These are phyloP conservation scores for Candida vartiovaarae DNA, from an alignment of 805 yeast genomes.

Conservation along the genomic window DNA sequence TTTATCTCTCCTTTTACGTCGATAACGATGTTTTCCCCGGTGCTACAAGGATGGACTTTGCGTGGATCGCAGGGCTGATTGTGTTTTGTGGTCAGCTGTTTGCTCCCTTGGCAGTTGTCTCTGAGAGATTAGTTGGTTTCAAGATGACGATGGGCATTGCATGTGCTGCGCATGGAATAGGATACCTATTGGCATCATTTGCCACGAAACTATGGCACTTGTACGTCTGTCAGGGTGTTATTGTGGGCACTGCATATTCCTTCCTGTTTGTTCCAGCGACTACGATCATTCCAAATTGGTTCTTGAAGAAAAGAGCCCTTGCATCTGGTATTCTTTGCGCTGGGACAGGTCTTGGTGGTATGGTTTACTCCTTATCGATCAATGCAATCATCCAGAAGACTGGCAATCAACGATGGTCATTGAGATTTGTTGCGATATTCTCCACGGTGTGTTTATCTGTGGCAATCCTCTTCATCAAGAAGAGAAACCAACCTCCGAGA, in stretches of 20 bases:
- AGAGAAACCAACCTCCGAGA: constrained; percentile 23
- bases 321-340: constrained; percentile 41
- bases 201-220: constrained; percentile 57
- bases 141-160: constrained; percentile 44
- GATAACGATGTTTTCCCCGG: constrained; percentile 44
- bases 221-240: constrained; percentile 59
- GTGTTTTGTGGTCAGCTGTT: constrained; percentile 48
- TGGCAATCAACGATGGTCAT: constrained; percentile 41
- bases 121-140: constrained; percentile 44
- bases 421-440: constrained; percentile 38
- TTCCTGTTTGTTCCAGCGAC: constrained; percentile 52
- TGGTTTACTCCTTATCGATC: constrained; percentile 35
- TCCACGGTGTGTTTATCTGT: constrained; percentile 30
- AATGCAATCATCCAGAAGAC: constrained; percentile 35
- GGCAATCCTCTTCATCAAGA: constrained; percentile 31
- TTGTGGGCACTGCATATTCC: constrained; percentile 48
- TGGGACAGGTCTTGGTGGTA: constrained; percentile 52
- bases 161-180: constrained; percentile 41
- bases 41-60: constrained; percentile 51
- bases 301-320: constrained; percentile 51
- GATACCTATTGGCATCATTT: constrained; percentile 54
- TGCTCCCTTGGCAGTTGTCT: constrained; percentile 48
- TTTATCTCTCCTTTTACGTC: constrained; percentile 52
- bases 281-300: constrained; percentile 64
- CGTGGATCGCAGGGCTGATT: constrained; percentile 61